Percentiles rank a stretch among this genome's conserved stretches.
Evolutionary conservation across 352 stramenopile species (phyloP).

Genomic region (Phytophthora idaei): DNA sequence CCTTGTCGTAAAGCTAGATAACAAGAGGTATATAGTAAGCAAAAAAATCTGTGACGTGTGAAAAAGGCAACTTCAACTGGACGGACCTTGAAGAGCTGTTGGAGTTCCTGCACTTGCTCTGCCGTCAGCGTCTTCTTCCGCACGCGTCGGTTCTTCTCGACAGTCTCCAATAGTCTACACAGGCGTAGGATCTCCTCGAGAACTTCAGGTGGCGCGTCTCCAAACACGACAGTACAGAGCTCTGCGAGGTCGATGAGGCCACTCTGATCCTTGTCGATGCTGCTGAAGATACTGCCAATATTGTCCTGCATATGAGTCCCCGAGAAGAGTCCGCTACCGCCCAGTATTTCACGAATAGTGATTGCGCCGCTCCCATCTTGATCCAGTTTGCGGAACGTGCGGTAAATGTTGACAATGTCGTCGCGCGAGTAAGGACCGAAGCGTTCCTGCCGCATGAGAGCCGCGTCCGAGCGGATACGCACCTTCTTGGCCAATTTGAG

Average conservation of each 20-base stretch:
- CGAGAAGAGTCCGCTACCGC: slow-evolving; percentile 63
- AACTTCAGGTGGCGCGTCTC: slow-evolving; percentile 42
- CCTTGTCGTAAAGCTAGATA: slow-evolving; percentile 61
- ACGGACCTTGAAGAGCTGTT: slow-evolving; percentile 60
- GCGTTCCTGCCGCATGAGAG: slow-evolving; percentile 62
- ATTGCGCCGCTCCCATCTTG: slow-evolving; percentile 72
- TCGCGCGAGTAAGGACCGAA: slow-evolving; percentile 74
- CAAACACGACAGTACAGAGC: slow-evolving; percentile 65
- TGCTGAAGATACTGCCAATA: slow-evolving; percentile 77
- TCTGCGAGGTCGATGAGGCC: slow-evolving; percentile 77
- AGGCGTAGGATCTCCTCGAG: slow-evolving; percentile 65
- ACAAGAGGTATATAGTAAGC: background rate
- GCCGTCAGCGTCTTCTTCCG: slow-evolving; percentile 61
- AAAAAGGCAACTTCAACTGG: slow-evolving; percentile 36
- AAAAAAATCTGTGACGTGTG: slow-evolving; percentile 28
- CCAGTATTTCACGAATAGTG: slow-evolving; percentile 63
- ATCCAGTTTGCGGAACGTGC: slow-evolving; percentile 76
- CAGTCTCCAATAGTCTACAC: slow-evolving; percentile 54
- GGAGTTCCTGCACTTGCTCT: slow-evolving; percentile 66
- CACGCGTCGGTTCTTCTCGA: slow-evolving; percentile 54
- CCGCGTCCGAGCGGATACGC: slow-evolving; percentile 62
- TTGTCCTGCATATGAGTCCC: slow-evolving; percentile 73
- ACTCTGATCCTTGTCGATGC: slow-evolving; percentile 78
- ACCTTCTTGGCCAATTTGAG: slow-evolving; percentile 59
- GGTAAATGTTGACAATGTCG: slow-evolving; percentile 75